Percentiles rank a stretch among this genome's conserved stretches.
Evolutionary conservation across 2,329 filamentous ascomycete genomes (phyloP).

Genomic region (Cytospora leucostoma): DNA sequence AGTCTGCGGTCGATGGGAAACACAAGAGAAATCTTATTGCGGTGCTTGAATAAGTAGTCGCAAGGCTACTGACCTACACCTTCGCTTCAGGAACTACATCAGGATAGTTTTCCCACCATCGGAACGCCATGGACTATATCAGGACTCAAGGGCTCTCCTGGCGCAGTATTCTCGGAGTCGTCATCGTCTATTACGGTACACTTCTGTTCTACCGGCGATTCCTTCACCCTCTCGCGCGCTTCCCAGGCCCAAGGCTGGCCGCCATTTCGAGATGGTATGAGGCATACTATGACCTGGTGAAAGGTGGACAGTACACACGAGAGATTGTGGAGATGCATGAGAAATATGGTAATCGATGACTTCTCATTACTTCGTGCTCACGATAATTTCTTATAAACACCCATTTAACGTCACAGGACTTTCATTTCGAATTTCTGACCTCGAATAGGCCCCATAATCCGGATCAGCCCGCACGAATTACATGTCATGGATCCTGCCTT

Average conservation of each 20-base stretch:
- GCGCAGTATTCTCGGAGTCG: no score
- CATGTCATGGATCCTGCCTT: conserved; percentile 27
- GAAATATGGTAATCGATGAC: conserved; percentile 38
- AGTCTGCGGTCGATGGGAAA: no score
- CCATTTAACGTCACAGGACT: no score
- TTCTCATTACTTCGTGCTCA: no score
- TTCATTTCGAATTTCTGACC: neutral
- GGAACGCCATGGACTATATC: no score
- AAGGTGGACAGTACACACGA: conserved; percentile 45
- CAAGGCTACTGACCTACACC: no score
- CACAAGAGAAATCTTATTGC: no score
- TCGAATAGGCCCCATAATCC: conserved; percentile 26
- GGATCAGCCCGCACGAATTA: conserved; percentile 29
- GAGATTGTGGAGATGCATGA: conserved; percentile 46
- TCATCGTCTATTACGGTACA: neutral
- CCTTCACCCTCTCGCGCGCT: conserved; percentile 42
- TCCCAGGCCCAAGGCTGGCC: conserved; percentile 44
- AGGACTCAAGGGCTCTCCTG: no score
- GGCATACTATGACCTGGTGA: conserved; percentile 46
- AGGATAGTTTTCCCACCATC: no score
- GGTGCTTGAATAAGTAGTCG: no score
- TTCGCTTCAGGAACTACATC: no score
- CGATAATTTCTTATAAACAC: neutral
- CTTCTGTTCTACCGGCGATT: conserved; percentile 34
- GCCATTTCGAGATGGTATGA: conserved; percentile 44